Conservation (phyloP, 495 filamentous ascomycete genomes). For the Tuber calosporum region DNA sequence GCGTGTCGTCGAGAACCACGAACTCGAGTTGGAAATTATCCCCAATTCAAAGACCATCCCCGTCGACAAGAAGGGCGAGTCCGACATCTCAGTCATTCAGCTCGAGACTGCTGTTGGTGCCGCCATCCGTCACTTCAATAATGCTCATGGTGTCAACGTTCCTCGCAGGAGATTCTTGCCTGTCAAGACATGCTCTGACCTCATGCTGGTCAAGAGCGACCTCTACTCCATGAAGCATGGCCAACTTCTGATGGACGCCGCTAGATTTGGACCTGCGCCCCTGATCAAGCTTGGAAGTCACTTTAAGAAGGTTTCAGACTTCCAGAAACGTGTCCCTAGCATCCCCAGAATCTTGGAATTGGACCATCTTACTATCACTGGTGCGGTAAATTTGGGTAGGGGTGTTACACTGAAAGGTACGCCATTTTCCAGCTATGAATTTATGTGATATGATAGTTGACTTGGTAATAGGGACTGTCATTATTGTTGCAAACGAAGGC, state of each 20-base stretch:
- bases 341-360: constrained; percentile 98
- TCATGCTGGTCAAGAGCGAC: constrained; percentile 99
- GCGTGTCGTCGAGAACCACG: constrained; percentile 96
- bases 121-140: constrained; percentile 96
- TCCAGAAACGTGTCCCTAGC: constrained; percentile 92
- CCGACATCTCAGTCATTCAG: constrained; percentile 93
- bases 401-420: constrained; percentile 86
- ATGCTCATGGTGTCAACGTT: constrained; percentile 98
- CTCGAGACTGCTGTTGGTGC: constrained; percentile 98
- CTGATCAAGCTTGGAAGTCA: constrained; percentile 97
- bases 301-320: constrained; percentile 99
- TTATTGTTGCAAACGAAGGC: constrained; percentile 96
- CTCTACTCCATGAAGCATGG: constrained; percentile 99
- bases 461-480: constrained; percentile 61
- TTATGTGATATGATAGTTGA: constrained; percentile 10
- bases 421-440: constrained; percentile 8
- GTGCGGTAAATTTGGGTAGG: constrained; percentile 89
- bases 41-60: constrained; percentile 98
- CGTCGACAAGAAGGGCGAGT: constrained; percentile 98
- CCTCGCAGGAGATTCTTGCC: constrained; percentile 95
- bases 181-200: constrained; percentile 99
- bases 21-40: constrained; percentile 99
- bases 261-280: constrained; percentile 94
- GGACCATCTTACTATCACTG: constrained; percentile 95
- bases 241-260: constrained; percentile 90